A percentile compares a stretch with the other conserved stretches of the same genome.
Conservation (phyloP, 2,329 filamentous ascomycete genomes). For the Ophiocordyceps camponoti-saundersi region DNA sequence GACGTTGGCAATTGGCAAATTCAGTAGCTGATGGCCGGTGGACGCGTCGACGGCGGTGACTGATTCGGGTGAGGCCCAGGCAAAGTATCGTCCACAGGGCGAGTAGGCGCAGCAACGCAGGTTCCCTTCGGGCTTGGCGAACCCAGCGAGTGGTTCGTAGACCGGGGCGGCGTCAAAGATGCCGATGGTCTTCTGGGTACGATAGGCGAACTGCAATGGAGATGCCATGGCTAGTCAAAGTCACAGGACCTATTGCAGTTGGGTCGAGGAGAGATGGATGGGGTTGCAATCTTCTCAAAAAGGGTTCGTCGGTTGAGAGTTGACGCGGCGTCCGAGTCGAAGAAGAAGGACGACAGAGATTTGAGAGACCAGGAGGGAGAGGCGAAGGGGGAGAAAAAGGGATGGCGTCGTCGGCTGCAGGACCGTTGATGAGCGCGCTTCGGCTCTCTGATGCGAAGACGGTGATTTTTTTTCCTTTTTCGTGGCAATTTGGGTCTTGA, state of each 20-base stretch:
- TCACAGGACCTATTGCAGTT: slow-evolving; percentile 39
- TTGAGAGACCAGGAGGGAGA: too few species aligned
- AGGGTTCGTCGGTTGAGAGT: neutral
- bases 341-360: too few species aligned
- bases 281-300: slow-evolving; percentile 8
- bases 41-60: slow-evolving; percentile 76
- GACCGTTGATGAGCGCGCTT: too few species aligned
- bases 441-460: too few species aligned
- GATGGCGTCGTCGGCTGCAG: too few species aligned
- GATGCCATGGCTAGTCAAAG: slow-evolving; percentile 90
- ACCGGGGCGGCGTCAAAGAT: slow-evolving; percentile 80
- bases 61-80: slow-evolving; percentile 77
- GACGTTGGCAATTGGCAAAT: slow-evolving; percentile 64
- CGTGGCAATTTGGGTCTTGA: neutral
- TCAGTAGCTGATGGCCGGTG: slow-evolving; percentile 55
- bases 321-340: too few species aligned
- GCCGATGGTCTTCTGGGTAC: slow-evolving; percentile 92
- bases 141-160: slow-evolving; percentile 73
- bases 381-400: too few species aligned
- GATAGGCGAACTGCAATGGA: slow-evolving; percentile 89
- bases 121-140: slow-evolving; percentile 78
- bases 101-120: slow-evolving; percentile 92
- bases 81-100: slow-evolving; percentile 88
- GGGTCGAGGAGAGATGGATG: slow-evolving; percentile 3
- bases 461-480: too few species aligned